A percentile compares a stretch with the other conserved stretches of the same genome.
Conservation (phyloP, 495 filamentous ascomycete genomes). For the Geoglossum glabrum region DNA sequence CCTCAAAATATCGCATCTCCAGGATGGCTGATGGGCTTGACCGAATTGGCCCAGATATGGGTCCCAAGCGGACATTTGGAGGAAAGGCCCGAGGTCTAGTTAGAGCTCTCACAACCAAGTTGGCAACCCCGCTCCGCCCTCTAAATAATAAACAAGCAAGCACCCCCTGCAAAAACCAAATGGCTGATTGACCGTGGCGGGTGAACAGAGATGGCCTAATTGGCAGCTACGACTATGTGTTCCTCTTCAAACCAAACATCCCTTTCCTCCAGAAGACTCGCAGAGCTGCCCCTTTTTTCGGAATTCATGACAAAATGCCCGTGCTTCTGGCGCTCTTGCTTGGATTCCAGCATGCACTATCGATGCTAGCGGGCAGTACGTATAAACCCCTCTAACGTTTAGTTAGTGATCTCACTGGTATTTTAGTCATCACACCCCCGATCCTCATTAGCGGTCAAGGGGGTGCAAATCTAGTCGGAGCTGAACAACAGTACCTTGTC, state of each 20-base stretch:
- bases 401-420: too few species aligned
- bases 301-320: conserved; percentile 66
- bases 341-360: conserved; percentile 48
- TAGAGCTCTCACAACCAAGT: conserved; percentile 30
- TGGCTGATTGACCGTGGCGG: neutral
- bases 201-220: conserved; percentile 44
- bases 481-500: conserved; percentile 59
- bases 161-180: neutral
- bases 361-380: conserved; percentile 28
- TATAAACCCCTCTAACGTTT: conserved; percentile 13
- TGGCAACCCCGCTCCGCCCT: conserved; percentile 6
- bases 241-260: conserved; percentile 56
- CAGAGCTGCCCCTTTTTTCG: conserved; percentile 62
- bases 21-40: conserved; percentile 17
- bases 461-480: conserved; percentile 43
- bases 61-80: conserved; percentile 20
- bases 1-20: neutral
- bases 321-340: conserved; percentile 54
- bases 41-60: conserved; percentile 27
- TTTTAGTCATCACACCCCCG: too few species aligned
- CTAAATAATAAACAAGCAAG: neutral
- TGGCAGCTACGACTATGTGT: conserved; percentile 72
- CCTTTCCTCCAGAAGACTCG: conserved; percentile 57
- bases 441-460: conserved; percentile 44
- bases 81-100: conserved; percentile 21